A percentile compares a stretch with the other conserved stretches of the same genome.
phyloP scores from a whole-genome alignment of 495 filamentous ascomycete species.

The Hypoxylon cercidicola region DNA sequence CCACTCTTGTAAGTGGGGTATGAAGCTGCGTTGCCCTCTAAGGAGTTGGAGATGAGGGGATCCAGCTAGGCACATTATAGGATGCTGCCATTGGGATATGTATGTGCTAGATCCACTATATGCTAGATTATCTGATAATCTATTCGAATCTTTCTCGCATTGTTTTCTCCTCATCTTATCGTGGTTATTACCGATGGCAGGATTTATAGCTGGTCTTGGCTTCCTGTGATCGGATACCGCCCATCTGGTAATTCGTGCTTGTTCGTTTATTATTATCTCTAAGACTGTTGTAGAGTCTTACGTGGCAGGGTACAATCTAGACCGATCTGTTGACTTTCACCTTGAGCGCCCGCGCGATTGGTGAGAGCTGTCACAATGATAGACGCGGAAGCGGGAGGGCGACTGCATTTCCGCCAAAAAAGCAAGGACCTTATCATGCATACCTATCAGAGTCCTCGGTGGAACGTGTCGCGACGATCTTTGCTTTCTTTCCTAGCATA shows the following conservation, averaged over 20 bases:
- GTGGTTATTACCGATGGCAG: constrained; percentile 21
- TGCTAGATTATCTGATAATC: constrained; percentile 32
- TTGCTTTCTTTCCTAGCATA: neutral
- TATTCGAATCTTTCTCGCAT: constrained; percentile 14
- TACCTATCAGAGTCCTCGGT: constrained; percentile 7
- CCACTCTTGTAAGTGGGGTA: constrained; percentile 22
- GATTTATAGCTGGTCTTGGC: constrained; percentile 4
- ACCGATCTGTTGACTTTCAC: neutral
- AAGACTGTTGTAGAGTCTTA: no score
- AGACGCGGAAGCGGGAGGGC: neutral
- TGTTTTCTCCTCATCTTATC: constrained; percentile 12
- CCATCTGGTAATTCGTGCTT: constrained; percentile 9
- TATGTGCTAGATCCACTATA: constrained; percentile 11
- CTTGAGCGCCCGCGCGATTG: neutral
- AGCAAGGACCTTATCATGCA: constrained; percentile 39
- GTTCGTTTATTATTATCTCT: no score
- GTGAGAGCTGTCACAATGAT: neutral
- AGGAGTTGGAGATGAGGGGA: constrained; percentile 32
- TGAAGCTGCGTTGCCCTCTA: constrained; percentile 9
- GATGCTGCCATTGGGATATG: no score
- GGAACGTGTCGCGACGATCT: constrained; percentile 6
- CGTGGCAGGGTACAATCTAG: no score
- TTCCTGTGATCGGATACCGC: constrained; percentile 4
- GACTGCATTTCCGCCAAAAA: constrained; percentile 15
- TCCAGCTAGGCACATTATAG: constrained; percentile 1